Base-by-base conservation (phyloP, 805 yeast species). In the Hanseniaspora jakobsenii region DNA sequence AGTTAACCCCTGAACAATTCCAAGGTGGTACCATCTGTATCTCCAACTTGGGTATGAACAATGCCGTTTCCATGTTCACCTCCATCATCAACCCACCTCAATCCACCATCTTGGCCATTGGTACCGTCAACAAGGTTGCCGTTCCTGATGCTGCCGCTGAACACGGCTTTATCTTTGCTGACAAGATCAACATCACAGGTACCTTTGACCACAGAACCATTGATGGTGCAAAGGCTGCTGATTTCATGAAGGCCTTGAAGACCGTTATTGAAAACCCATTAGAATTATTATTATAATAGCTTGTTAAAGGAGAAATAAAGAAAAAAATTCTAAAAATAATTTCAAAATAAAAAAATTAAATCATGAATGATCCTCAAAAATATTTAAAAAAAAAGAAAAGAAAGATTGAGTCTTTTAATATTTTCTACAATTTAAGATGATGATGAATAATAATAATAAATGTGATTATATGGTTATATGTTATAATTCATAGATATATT, bases 11-110 rank as follows among this genome's bases (percentile, higher is more conserved):
- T 51, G 94, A 85, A 65, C 98, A 91, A 70, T 91, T 82, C 79
- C 95, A 85, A 74, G 99, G 99, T 58, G 99, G 99, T 61, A 87
- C 98, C 55, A 84, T 91, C 65, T 86, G 96, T 64, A 89, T 91
- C 60, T 91, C 97, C 53, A 91, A 91, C 80, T 72, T 91, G 73
- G 99, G 99, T 62, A 91, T 91, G 98, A 91, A 91, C 77, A 75
- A 69, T 48, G 97, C 98, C 46, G 96, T 89, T 37, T 72, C 77
- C 52, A 59, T 81, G 62, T 91, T 91, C 77, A 89, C 98, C 24
- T 89, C 98, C 29, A 91, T 91, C 66, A 79, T 91, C 65, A 91
- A 91, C 75, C 97, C 95, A 51, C 99, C 99, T 44, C 98, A 89
- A 68, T 73, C 87, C 41, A 78, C 95, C 40, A 91, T 91, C 58